Evolutionary conservation across 805 yeast species (phyloP).

Genomic region (Saccharomycopsis olivae): DNA sequence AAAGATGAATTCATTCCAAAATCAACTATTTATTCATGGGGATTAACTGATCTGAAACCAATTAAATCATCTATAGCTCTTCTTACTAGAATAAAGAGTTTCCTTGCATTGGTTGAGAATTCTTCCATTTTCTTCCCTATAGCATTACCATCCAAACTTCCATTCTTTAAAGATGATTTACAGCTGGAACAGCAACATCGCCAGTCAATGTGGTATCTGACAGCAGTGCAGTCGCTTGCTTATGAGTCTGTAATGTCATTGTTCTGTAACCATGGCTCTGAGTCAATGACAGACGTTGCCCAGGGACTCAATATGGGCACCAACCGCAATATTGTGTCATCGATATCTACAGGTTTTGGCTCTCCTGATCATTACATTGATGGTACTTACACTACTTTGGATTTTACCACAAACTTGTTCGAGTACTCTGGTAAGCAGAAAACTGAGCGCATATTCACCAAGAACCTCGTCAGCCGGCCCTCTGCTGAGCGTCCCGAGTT

Average conservation of each 20-base stretch:
- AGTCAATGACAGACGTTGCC: constrained; percentile 34
- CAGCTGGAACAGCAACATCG: too few relatives aligned
- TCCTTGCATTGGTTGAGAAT: constrained; percentile 34
- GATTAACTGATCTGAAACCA: constrained; percentile 23
- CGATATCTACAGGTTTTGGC: constrained; percentile 7
- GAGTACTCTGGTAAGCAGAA: not conserved
- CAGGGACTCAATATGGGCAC: constrained; percentile 25
- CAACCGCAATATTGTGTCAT: constrained; percentile 6
- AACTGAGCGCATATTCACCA: constrained; percentile 25
- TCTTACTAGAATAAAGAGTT: constrained; percentile 35
- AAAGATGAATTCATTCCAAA: constrained; percentile 57
- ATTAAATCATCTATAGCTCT: constrained; percentile 17
- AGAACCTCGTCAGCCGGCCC: constrained; percentile 21
- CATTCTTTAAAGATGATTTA: constrained; percentile 19
- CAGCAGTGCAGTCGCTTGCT: constrained; percentile 28
- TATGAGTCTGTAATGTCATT: constrained; percentile 37
- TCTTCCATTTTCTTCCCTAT: constrained; percentile 53
- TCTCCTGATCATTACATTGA: constrained; percentile 1
- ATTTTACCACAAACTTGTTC: too few relatives aligned
- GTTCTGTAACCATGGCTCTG: constrained; percentile 26
- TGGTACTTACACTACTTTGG: not conserved
- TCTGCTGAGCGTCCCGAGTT: not conserved
- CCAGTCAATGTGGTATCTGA: constrained; percentile 35
- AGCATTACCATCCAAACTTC: constrained; percentile 20
- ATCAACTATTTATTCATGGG: constrained; percentile 37